These are phyloP conservation scores for Mucor mucedo DNA, from an alignment of 371 early-diverging fungal genomes.

Conservation along the genomic window DNA sequence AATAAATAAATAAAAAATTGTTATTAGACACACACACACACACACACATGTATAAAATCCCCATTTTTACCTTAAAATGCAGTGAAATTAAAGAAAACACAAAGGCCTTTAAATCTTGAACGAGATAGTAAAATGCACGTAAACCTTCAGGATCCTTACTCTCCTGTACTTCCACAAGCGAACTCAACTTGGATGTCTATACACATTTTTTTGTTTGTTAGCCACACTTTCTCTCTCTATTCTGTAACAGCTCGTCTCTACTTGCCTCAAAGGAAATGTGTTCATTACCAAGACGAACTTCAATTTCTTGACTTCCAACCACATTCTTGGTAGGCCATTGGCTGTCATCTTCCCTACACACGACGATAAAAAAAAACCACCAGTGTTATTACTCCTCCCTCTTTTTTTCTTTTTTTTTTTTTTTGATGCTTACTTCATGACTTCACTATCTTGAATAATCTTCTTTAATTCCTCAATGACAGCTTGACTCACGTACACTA, in stretches of 20 bases:
- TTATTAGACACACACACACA: neutral
- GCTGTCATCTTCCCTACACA: slow-evolving; percentile 83
- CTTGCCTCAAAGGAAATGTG: slow-evolving; percentile 93
- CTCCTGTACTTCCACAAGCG: slow-evolving; percentile 88
- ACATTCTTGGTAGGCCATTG: slow-evolving; percentile 93
- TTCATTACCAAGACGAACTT: slow-evolving; percentile 87
- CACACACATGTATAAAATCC: neutral
- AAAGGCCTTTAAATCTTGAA: slow-evolving; percentile 96
- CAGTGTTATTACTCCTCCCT: neutral
- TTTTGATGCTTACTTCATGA: slow-evolving; percentile 73
- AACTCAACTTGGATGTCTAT: slow-evolving; percentile 91
- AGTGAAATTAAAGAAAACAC: slow-evolving; percentile 93
- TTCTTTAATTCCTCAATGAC: slow-evolving; percentile 87
- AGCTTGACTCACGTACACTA: slow-evolving; percentile 80
- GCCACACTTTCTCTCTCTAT: no score
- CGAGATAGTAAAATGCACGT: slow-evolving; percentile 92
- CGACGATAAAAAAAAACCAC: neutral
- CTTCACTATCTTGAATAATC: slow-evolving; percentile 88
- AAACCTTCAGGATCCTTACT: slow-evolving; percentile 95
- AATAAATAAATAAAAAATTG: slow-evolving; percentile 1
- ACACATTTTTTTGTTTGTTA: neutral
- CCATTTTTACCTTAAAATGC: slow-evolving; percentile 89
- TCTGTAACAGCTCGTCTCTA: neutral
- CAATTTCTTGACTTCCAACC: slow-evolving; percentile 93
- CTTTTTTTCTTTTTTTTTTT: neutral